phyloP scores from a whole-genome alignment of 2,329 filamentous ascomycete species.

The Fusarium hostae region DNA sequence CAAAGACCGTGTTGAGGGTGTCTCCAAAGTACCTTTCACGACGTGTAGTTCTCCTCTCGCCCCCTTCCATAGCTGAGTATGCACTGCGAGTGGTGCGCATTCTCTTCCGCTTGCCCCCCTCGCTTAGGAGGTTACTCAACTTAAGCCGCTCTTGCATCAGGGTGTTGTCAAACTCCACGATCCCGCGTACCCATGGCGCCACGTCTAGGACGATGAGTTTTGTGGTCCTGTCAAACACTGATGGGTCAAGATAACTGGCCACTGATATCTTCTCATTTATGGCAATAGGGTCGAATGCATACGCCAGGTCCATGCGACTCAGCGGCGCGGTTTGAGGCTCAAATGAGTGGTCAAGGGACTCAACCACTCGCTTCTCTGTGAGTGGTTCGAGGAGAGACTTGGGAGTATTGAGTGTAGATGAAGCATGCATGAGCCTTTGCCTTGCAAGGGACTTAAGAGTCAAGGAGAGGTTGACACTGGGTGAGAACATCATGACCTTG shows the following conservation, averaged over 20 bases:
- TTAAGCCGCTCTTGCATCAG: slow-evolving; percentile 75
- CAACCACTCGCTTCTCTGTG: slow-evolving; percentile 49
- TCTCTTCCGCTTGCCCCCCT: slow-evolving; percentile 63
- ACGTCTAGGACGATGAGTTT: slow-evolving; percentile 77
- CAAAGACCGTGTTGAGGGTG: slow-evolving; percentile 66
- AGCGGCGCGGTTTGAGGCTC: slow-evolving; percentile 46
- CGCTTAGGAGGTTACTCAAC: slow-evolving; percentile 70
- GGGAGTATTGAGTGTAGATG: background rate
- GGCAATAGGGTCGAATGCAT: slow-evolving; percentile 71
- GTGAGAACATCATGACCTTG: slow-evolving; percentile 45
- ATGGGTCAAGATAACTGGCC: slow-evolving; percentile 66
- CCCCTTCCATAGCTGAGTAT: slow-evolving; percentile 80
- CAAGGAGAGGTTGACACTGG: slow-evolving; percentile 44
- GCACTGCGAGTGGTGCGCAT: slow-evolving; percentile 79
- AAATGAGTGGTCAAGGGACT: slow-evolving; percentile 54
- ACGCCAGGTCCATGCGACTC: slow-evolving; percentile 63
- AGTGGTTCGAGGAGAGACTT: slow-evolving; percentile 42
- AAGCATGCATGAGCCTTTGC: slow-evolving; percentile 24
- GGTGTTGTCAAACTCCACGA: slow-evolving; percentile 79
- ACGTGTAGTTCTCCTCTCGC: slow-evolving; percentile 72
- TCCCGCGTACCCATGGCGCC: slow-evolving; percentile 89
- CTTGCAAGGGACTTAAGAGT: slow-evolving; percentile 48
- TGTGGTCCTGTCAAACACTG: slow-evolving; percentile 80
- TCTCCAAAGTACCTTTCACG: slow-evolving; percentile 78
- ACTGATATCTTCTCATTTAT: slow-evolving; percentile 56